Evolutionary conservation across 2,329 filamentous ascomycete species (phyloP).

Genomic region (Didymella glomerata): DNA sequence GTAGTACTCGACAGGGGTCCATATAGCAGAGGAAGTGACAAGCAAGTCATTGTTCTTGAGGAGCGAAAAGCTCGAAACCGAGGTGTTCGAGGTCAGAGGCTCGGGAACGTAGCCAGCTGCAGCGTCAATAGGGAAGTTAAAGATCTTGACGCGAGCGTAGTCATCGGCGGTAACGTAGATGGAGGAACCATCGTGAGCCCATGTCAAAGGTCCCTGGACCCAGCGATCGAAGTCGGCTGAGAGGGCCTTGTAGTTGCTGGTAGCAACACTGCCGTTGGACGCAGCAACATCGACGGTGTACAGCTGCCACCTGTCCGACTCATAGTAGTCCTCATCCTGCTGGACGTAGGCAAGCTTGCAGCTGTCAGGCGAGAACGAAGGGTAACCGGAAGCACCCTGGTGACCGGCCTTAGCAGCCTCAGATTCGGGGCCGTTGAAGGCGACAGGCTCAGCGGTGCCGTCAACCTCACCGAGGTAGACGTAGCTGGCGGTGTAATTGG

Average conservation of each 20-base stretch:
- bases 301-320: conserved; percentile 75
- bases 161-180: conserved; percentile 48
- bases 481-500: conserved; percentile 81
- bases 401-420: conserved; percentile 50
- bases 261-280: conserved; percentile 29
- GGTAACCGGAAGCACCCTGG: conserved; percentile 71
- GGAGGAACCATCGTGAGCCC: conserved; percentile 45
- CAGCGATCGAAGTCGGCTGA: conserved; percentile 44
- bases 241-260: conserved; percentile 44
- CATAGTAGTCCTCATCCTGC: conserved; percentile 70
- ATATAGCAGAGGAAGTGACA: conserved; percentile 42
- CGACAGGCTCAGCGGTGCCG: conserved; percentile 58
- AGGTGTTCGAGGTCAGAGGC: conserved; percentile 55
- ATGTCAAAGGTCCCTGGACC: conserved; percentile 39
- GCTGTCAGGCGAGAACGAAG: conserved; percentile 78
- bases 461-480: conserved; percentile 76
- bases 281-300: conserved; percentile 45
- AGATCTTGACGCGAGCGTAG: conserved; percentile 55
- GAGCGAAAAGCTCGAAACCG: conserved; percentile 58
- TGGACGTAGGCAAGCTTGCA: conserved; percentile 80
- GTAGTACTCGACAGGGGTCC: conserved; percentile 48
- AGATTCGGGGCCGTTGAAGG: conserved; percentile 46
- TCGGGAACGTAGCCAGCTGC: conserved; percentile 56
- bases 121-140: conserved; percentile 69
- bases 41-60: conserved; percentile 66